Evolutionary conservation across 164 flowering plant genomes (phyloP).

Genomic region (Paratinospora sagittata): DNA sequence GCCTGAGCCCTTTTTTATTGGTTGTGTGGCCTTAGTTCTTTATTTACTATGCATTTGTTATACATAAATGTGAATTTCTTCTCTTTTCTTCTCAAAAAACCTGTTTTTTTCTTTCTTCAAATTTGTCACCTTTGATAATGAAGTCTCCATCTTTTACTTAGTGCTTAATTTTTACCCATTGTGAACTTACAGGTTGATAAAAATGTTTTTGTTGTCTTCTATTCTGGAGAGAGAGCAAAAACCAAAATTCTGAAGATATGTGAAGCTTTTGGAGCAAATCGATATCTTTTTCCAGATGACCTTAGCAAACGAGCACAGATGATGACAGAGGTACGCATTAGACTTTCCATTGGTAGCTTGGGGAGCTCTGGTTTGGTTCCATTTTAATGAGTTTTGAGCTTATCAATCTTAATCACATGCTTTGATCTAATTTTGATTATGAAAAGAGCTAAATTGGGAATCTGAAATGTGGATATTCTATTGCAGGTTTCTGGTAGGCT

Average conservation of each 20-base stretch:
- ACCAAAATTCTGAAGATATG: slow-evolving; percentile 79
- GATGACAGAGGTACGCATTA: slow-evolving; percentile 57
- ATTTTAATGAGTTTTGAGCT: background rate
- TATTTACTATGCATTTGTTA: background rate
- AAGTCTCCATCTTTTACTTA: background rate
- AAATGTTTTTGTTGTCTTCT: slow-evolving; percentile 87
- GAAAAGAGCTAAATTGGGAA: no score
- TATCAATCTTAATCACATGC: background rate
- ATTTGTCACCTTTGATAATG: background rate
- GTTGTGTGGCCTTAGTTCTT: background rate
- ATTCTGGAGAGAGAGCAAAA: slow-evolving; percentile 88
- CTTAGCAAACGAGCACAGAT: slow-evolving; percentile 53
- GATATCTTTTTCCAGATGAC: slow-evolving; percentile 79
- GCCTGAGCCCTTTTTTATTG: no score
- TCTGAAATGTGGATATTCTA: background rate
- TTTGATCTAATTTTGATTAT: background rate
- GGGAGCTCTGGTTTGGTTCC: background rate
- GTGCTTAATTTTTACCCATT: slow-evolving; percentile 11
- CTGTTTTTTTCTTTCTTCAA: background rate
- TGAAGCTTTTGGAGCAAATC: slow-evolving; percentile 96
- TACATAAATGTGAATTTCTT: background rate
- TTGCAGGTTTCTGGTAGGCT: slow-evolving; percentile 64
- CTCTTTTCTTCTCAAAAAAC: background rate
- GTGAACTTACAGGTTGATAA: slow-evolving; percentile 60
- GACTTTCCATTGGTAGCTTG: slow-evolving; percentile 7